A percentile compares a stretch with the other conserved stretches of the same genome.
These are phyloP conservation scores for Saturnispora diversa DNA, from an alignment of 805 yeast genomes.

Conservation along the genomic window DNA sequence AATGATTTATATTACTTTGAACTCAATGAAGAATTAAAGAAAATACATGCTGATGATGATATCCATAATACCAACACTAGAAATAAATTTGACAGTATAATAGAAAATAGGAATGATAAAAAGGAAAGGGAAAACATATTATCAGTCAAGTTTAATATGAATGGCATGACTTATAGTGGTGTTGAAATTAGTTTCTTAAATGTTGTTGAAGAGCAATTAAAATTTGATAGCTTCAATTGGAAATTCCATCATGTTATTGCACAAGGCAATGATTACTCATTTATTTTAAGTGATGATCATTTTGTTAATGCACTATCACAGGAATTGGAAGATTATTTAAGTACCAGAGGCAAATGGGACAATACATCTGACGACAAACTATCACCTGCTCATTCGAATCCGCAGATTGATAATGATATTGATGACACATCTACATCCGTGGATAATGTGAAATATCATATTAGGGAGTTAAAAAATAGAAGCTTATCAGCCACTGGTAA, in stretches of 20 bases:
- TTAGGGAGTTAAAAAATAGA: conserved; percentile 3
- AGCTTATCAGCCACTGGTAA: not conserved
- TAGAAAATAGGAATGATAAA: conserved; percentile 8
- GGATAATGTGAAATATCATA: conserved; percentile 9
- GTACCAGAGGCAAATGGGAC: not conserved
- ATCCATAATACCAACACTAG: not conserved
- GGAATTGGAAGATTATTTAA: not conserved
- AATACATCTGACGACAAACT: not conserved
- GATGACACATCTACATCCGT: conserved; percentile 12
- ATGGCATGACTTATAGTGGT: conserved; percentile 58
- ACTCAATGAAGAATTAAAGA: conserved; percentile 22
- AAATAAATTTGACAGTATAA: conserved; percentile 29
- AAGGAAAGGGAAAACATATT: conserved; percentile 11
- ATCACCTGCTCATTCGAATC: conserved; percentile 2
- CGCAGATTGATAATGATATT: not conserved
- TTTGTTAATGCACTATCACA: conserved; percentile 15
- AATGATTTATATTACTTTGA: conserved; percentile 30
- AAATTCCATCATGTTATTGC: conserved; percentile 49
- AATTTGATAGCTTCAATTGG: conserved; percentile 66
- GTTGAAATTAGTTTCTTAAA: conserved; percentile 57
- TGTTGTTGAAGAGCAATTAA: conserved; percentile 54
- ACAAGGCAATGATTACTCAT: conserved; percentile 23
- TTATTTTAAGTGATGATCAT: conserved; percentile 22
- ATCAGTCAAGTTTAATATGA: conserved; percentile 44
- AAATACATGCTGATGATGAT: conserved; percentile 15